Base-by-base conservation (phyloP, 2,329 filamentous ascomycete species). In the Huntiella decipiens region DNA sequence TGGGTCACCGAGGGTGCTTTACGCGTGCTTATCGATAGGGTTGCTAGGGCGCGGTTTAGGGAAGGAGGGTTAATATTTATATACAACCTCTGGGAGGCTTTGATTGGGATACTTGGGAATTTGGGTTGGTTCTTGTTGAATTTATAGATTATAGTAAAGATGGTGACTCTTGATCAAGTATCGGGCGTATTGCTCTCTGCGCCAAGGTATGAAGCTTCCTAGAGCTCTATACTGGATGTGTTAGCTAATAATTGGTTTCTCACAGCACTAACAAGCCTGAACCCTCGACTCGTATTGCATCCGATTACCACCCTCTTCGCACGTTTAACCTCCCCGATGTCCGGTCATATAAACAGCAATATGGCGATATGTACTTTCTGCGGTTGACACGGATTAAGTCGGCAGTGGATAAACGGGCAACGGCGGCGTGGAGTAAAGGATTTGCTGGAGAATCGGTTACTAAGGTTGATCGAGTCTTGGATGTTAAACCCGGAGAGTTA, bases 351-450 rank as follows among this genome's bases (percentile, higher is more conserved):
- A 71, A 87, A 60, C 91, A 96, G 60, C 91, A 98, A 63, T 98
- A 83, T 71, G 84, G 82, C 51, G 91, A 98, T 62, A 88, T 96
- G 75, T 98, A 98, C 69, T 98, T 95, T 59, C 61, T 95, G 54
- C 82, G 91, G 10, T 71, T 98, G 17, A 77, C 84, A 34, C 82
- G 82, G 62, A 74, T 98, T 59, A 95, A 88, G 63, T 82, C 86
- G 7, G 71, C 74, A 1, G 82, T 93, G 0, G 83, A 93, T 54
- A 63, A 73, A 51, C 70, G 82, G 43, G 88, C 87, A 0, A 62
- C 65, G 12, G 76, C 79, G 32, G 76, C 80, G 5, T 98, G 91
- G 85, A 79, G 74, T 44, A 80, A 84, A 45, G 72, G 80, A 57
- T 77, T 96, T 53, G 83, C 74, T 5, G 82, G 77, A 34, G 84